A percentile compares a stretch with the other conserved stretches of the same genome.
phyloP scores from a whole-genome alignment of 2,329 filamentous ascomycete species.

The Fusarium decemcellulare region DNA sequence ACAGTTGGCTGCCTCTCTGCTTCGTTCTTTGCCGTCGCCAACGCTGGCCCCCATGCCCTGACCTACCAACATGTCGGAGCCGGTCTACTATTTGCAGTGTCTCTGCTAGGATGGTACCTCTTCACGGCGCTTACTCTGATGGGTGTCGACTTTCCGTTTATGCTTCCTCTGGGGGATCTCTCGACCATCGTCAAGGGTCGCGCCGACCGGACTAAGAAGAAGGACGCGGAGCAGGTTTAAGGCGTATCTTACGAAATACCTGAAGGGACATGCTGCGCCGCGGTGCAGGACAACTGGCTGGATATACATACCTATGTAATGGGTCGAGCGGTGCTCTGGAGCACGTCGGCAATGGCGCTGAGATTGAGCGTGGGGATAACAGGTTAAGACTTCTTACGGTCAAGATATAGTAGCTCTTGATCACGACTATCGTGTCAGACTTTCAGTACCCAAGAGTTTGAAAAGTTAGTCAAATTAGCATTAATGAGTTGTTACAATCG shows the following conservation, averaged over 20 bases:
- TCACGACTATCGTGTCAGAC: not conserved
- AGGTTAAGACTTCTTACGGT: too few relatives aligned
- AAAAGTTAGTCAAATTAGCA: too few relatives aligned
- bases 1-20: conserved; percentile 47
- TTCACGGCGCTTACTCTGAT: conserved; percentile 64
- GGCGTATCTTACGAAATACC: too few relatives aligned
- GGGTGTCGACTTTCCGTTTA: conserved; percentile 65
- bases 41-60: conserved; percentile 33
- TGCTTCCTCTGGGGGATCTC: conserved; percentile 65
- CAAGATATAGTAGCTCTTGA: not conserved
- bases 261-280: not conserved
- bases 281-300: too few relatives aligned
- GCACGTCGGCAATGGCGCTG: not conserved
- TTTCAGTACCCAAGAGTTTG: not conserved
- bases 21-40: conserved; percentile 48
- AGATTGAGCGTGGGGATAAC: not conserved
- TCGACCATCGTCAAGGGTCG: conserved; percentile 56
- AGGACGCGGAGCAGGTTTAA: conserved; percentile 25
- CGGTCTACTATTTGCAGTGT: conserved; percentile 40
- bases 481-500: too few relatives aligned
- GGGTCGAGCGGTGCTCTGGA: too few relatives aligned
- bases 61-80: conserved; percentile 48
- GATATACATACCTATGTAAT: too few relatives aligned
- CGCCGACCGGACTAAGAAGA: not conserved
- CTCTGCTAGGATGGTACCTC: conserved; percentile 63